Evolutionary conservation across 2,329 filamentous ascomycete genomes (phyloP).

Genomic region (Aspergillus latus): DNA sequence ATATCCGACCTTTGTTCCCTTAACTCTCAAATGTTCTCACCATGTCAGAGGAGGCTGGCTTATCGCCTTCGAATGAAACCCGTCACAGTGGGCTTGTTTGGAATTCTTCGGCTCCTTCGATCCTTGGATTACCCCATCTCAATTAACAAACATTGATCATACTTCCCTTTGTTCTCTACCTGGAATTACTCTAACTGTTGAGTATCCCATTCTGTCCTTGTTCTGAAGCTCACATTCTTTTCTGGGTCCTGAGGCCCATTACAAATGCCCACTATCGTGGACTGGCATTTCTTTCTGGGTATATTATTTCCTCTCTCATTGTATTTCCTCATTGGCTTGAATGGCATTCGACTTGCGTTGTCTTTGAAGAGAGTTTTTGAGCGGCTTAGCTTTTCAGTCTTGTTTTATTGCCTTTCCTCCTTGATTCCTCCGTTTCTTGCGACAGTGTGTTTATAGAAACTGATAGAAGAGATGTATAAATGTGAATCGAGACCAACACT

Average conservation of each 20-base stretch:
- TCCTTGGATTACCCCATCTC: background rate
- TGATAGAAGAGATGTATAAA: constrained; percentile 24
- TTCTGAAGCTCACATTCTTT: constrained; percentile 12
- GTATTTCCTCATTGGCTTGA: constrained; percentile 18
- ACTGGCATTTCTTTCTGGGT: constrained; percentile 10
- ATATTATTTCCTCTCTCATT: constrained; percentile 1
- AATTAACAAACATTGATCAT: constrained; percentile 4
- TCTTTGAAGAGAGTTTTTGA: constrained; percentile 14
- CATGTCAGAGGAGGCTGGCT: background rate
- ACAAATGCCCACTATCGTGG: constrained; percentile 3
- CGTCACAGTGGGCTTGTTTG: background rate
- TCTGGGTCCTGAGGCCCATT: background rate
- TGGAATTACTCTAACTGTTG: background rate
- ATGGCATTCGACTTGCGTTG: constrained; percentile 14
- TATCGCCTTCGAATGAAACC: background rate
- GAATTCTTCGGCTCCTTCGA: background rate
- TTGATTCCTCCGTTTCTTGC: constrained; percentile 9
- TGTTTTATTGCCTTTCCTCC: background rate
- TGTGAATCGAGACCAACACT: constrained; percentile 27
- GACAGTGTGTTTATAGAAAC: constrained; percentile 18
- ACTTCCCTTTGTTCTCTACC: constrained; percentile 13
- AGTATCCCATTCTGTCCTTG: constrained; percentile 3
- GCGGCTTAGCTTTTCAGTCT: constrained; percentile 14
- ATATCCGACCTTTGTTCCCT: background rate
- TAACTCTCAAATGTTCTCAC: background rate